These are phyloP conservation scores for Beta vulgaris DNA, from an alignment of 148 eudicot genomes.

Conservation along the genomic window DNA sequence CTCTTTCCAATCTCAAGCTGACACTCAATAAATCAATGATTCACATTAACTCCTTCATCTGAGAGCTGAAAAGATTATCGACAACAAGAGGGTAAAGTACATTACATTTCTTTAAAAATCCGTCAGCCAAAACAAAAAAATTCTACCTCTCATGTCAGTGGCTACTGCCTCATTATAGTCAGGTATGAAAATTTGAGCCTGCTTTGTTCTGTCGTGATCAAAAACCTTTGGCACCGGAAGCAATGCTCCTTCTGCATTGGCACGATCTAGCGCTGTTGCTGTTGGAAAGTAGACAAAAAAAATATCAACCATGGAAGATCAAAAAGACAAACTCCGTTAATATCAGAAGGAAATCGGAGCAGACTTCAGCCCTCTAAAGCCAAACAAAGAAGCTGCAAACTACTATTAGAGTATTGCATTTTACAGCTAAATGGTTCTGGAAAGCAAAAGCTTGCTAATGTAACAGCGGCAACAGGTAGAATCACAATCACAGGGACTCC, in stretches of 20 bases:
- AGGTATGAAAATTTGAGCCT: constrained; percentile 25
- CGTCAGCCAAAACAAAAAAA: not conserved
- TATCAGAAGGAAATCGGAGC: constrained; percentile 5
- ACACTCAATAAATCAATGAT: not conserved
- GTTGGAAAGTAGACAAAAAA: constrained; percentile 30
- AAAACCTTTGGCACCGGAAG: constrained; percentile 65
- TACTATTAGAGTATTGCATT: not conserved
- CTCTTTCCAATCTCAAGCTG: not conserved
- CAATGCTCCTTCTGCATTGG: constrained; percentile 82
- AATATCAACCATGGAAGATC: constrained; percentile 16
- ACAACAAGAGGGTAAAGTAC: not conserved
- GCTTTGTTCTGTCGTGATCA: constrained; percentile 39
- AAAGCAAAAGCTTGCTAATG: not conserved
- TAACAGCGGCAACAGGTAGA: not conserved
- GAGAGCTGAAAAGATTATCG: not conserved
- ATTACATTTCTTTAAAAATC: not conserved
- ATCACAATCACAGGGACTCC: not conserved
- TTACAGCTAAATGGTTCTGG: not conserved
- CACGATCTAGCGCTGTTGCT: constrained; percentile 86
- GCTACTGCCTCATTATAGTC: constrained; percentile 23
- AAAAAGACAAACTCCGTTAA: not conserved
- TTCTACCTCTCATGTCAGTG: constrained; percentile 46
- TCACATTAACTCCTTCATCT: not conserved
- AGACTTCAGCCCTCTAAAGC: not conserved
- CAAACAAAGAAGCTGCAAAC: not conserved